Evolutionary conservation across 179 eudicot species (phyloP), one percentile per base, ranked within the genome.

Genomic region (Patellifolia procumbens): DNA sequence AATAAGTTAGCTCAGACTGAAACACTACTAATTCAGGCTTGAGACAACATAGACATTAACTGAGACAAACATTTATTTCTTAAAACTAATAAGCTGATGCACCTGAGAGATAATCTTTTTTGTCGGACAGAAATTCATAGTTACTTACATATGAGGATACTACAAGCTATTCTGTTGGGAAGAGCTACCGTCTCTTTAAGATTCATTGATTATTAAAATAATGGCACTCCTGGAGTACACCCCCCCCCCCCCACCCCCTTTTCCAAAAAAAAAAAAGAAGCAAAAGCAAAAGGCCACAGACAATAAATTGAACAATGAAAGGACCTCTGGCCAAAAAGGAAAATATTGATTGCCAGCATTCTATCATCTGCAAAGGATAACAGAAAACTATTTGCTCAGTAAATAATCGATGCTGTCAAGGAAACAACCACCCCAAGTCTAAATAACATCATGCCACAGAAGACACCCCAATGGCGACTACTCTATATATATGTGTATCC

Each of bases 1-100:
- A 62, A 82, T n/a, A 48, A 71, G 70, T 71, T 58, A 60, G 35
- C 68, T n/a, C 42, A 63, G 34, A 62, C 42, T 64, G 46, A 34
- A 37, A 79, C 61, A 29, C 60, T n/a, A 52, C 70, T 64, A 31
- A 70, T 56, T 67, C 39, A 20, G 29, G 19, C 68, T 46, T n/a
- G 64, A n/a, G 32, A 35, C 46, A 48, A 70, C 11, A 9, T 28
- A 48, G 20, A 45, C 63, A 65, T 64, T 13, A 16, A 45, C 76
- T 65, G 4, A 20, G 43, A 72, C 53, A 49, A 13, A 4, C 2
- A 17, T 73, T 19, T 58, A 17, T 73, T 19, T 58, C 42, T 29
- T 35, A 31, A 17, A 26, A 76, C 13, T 29, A 67, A 67, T 24
- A 75, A 3, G 2, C 48, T 39, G 17, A 22, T 29, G n/a, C 70